Evolutionary conservation across 495 filamentous ascomycete species (phyloP), one percentile per base, ranked within the genome.

Genomic region (Hyaloscypha variabilis): DNA sequence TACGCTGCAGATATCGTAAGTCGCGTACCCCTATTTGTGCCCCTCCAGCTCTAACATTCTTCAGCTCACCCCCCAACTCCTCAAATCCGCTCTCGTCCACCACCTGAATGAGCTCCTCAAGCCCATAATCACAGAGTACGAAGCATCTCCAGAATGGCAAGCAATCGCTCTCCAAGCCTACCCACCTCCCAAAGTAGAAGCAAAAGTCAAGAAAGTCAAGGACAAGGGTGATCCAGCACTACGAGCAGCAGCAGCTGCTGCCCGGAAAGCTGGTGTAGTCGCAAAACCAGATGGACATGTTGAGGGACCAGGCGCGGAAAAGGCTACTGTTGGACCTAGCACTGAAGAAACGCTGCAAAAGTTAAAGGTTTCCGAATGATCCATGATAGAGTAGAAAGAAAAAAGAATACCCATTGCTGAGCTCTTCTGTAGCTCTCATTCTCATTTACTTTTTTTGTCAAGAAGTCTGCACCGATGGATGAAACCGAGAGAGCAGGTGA

Each of bases 151-250:
- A 19, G 93, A 94, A 71, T 97, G 91, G 92, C 89, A 95, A 77
- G 89, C 89, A 59, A 87, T 93, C 36, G 84, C 86, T n/a, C 67
- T 79, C 21, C 87, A 91, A 75, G 95, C 94, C 28, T 97, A 97
- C 82, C 94, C 94, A 30, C 82, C 88, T 2, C 83, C 84, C 3
- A 81, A 81, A 36, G 71, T 70, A 21, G 77, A 80, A 24, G 77
- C 82, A 64, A 88, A 91, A 78, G 83, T 88, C 75, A 94, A 93
- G 79, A 85, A 88, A 74, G 81, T 83, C 70, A 94, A 96, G 84
- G 86, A 95, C 69, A 89, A 90, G 78, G 95, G 93, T 30, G 71
- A 70, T 61, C 62, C 65, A 49, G 67, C 64, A 6, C 58, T 65
- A 42, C 39, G 58, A 56, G 67, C 64, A 14, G 63, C 62, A 8